Percentiles rank a stretch among this genome's conserved stretches.
Evolutionary conservation across 2,329 filamentous ascomycete species (phyloP).

Genomic region (Neonectria sp.): DNA sequence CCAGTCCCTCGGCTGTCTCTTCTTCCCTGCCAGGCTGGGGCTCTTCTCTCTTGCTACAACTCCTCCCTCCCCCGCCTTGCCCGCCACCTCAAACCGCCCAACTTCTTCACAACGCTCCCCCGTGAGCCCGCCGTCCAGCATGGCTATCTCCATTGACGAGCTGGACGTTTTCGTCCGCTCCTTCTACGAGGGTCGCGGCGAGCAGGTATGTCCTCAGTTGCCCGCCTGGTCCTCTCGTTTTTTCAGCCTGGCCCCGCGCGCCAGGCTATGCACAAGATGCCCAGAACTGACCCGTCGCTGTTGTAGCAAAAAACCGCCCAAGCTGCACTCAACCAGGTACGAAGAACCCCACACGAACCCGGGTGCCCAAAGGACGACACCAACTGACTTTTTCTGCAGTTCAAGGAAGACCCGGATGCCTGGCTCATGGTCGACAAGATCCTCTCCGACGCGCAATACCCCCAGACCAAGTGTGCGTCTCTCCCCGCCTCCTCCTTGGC

Average conservation of each 20-base stretch:
- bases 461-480: slow-evolving; percentile 93
- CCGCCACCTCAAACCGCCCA: slow-evolving; percentile 44
- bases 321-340: slow-evolving; percentile 91
- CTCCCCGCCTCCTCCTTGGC: slow-evolving; percentile 34
- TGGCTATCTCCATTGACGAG: slow-evolving; percentile 87
- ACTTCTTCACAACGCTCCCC: slow-evolving; percentile 48
- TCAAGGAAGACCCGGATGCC: slow-evolving; percentile 98
- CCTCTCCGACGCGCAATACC: slow-evolving; percentile 90
- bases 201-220: slow-evolving; percentile 75
- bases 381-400: slow-evolving; percentile 67
- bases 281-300: slow-evolving; percentile 42
- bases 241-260: slow-evolving; percentile 25
- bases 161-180: slow-evolving; percentile 95
- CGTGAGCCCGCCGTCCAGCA: slow-evolving; percentile 56
- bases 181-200: slow-evolving; percentile 97
- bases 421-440: slow-evolving; percentile 99
- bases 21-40: slow-evolving; percentile 42
- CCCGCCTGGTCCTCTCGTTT: slow-evolving; percentile 33
- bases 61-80: slow-evolving; percentile 49
- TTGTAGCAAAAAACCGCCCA: slow-evolving; percentile 96
- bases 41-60: slow-evolving; percentile 47
- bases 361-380: background rate
- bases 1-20: slow-evolving; percentile 35
- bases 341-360: slow-evolving; percentile 47
- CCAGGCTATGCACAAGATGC: slow-evolving; percentile 31